Conservation (phyloP, 257 asterid genomes). For the Phtheirospermum japonicum region DNA sequence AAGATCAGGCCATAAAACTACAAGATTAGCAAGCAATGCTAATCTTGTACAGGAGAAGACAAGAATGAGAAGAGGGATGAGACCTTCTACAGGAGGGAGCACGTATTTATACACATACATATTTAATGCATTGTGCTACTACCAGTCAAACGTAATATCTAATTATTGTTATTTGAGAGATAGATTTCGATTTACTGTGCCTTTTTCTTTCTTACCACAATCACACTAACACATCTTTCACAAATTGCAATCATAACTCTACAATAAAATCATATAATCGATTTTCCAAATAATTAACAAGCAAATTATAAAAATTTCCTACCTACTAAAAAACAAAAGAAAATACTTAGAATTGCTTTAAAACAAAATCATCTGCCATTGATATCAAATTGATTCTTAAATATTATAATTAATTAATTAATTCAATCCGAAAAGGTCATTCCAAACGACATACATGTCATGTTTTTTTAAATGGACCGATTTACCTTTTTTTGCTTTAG, state of each 20-base stretch:
- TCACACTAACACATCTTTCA: constrained; percentile 16
- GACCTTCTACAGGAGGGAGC: constrained; percentile 7
- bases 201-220: constrained; percentile 28
- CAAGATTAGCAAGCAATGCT: neutral
- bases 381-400: neutral
- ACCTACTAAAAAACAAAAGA: constrained; percentile 22
- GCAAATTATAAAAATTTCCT: constrained; percentile 20
- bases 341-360: constrained; percentile 9
- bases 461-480: too few species aligned
- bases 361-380: constrained; percentile 16
- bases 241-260: constrained; percentile 15
- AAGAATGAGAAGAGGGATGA: neutral
- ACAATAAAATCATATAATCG: constrained; percentile 25
- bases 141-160: constrained; percentile 29
- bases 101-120: constrained; percentile 26
- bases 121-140: constrained; percentile 15
- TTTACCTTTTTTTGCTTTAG: too few species aligned
- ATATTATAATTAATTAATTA: neutral
- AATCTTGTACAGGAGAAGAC: neutral
- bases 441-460: neutral
- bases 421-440: neutral
- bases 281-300: neutral
- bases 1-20: constrained; percentile 19
- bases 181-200: constrained; percentile 25
- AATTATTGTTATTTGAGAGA: constrained; percentile 18